phyloP scores from a whole-genome alignment of 768 basidiomycete species.

The Boletus rubroflammeus region DNA sequence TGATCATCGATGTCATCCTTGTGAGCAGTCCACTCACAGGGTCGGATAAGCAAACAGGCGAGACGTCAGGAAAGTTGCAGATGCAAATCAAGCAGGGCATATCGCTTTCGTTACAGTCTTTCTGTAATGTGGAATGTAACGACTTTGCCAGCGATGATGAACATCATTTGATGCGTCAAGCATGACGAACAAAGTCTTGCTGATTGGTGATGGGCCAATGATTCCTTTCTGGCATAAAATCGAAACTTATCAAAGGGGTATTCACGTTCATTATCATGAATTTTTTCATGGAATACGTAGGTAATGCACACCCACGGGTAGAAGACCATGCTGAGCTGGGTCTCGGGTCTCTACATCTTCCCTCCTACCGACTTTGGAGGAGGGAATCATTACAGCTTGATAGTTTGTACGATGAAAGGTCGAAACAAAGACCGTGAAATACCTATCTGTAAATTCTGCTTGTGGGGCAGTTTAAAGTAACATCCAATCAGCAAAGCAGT shows the following conservation, averaged over 20 bases:
- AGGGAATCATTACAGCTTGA: slow-evolving; percentile 14
- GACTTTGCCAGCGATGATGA: neutral
- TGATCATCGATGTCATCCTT: too few species aligned
- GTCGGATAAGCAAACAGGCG: neutral
- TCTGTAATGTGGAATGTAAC: neutral
- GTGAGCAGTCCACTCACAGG: neutral
- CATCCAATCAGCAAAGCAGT: neutral
- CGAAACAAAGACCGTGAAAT: neutral
- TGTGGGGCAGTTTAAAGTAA: neutral
- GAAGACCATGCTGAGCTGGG: slow-evolving; percentile 5
- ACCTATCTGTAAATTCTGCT: slow-evolving; percentile 18
- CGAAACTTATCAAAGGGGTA: neutral
- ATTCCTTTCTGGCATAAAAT: neutral
- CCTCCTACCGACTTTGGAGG: neutral
- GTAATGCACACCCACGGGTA: slow-evolving; percentile 4
- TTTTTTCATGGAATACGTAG: neutral
- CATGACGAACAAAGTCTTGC: neutral
- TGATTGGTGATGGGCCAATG: neutral
- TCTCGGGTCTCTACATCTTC: slow-evolving; percentile 5
- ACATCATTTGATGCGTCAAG: neutral
- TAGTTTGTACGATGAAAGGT: slow-evolving; percentile 11
- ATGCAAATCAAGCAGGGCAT: neutral
- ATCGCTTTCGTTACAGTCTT: neutral
- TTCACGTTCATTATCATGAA: slow-evolving; percentile 3
- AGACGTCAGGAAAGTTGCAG: neutral